Conservation (phyloP, 1,139 yeast species). For the Insectozyma bohioensis region DNA sequence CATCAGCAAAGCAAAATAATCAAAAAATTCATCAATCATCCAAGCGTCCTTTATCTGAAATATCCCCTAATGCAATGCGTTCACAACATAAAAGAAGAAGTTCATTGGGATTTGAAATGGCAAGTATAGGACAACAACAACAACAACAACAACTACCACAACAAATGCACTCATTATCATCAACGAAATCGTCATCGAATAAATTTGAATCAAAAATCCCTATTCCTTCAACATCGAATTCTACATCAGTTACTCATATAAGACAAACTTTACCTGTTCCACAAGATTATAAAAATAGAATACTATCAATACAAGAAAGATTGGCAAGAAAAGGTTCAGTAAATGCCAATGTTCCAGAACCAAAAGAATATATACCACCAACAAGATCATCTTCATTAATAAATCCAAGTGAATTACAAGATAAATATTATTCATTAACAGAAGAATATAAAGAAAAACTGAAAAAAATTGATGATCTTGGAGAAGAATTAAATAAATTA, state of each 20-base stretch:
- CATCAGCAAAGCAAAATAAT: background rate
- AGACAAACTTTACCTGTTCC: conserved; percentile 6
- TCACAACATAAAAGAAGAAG: conserved; percentile 8
- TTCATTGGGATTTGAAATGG: conserved; percentile 13
- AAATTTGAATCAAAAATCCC: conserved; percentile 12
- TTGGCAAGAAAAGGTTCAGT: conserved; percentile 12
- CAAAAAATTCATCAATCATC: too few species aligned
- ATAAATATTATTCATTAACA: conserved; percentile 16
- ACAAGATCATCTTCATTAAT: background rate
- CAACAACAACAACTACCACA: background rate
- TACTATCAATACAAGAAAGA: conserved; percentile 12
- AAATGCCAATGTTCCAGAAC: conserved; percentile 3
- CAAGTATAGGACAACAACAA: conserved; percentile 7
- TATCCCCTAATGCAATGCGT: conserved; percentile 9
- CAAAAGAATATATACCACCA: conserved; percentile 8
- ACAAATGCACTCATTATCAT: too few species aligned
- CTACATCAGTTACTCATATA: conserved; percentile 4
- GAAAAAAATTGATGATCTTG: conserved; percentile 17
- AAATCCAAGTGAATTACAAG: conserved; percentile 16
- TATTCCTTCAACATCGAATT: conserved; percentile 4
- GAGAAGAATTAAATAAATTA: conserved; percentile 23
- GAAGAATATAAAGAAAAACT: conserved; percentile 13
- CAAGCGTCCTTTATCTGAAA: conserved; percentile 10
- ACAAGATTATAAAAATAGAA: conserved; percentile 10
- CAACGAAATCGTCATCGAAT: too few species aligned